phyloP scores from a whole-genome alignment of 805 yeast species.

The Saccharomycopsis guyanensis region DNA sequence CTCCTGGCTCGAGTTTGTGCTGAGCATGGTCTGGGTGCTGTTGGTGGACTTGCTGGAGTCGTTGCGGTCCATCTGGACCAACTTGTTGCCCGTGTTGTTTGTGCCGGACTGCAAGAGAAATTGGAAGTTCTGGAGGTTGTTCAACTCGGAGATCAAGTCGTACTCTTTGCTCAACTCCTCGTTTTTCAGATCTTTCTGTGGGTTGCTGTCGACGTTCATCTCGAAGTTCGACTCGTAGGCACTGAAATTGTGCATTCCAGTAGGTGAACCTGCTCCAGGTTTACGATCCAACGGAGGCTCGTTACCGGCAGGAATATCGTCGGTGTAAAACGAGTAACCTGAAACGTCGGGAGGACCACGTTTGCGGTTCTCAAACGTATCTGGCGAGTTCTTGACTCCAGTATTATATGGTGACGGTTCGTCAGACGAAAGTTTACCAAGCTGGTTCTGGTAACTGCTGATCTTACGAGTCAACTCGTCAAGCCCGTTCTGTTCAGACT shows the following conservation, averaged over 20 bases:
- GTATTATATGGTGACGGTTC: conserved; percentile 7
- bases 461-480: conserved; percentile 3
- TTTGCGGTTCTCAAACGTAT: not conserved
- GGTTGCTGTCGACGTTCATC: not conserved
- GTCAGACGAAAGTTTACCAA: conserved; percentile 10
- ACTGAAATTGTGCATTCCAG: not conserved
- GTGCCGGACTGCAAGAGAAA: conserved; percentile 6
- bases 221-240: not conserved
- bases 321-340: conserved; percentile 16
- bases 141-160: conserved; percentile 20
- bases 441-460: conserved; percentile 11
- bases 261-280: not conserved
- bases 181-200: not conserved
- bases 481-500: too few species aligned
- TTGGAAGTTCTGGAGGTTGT: conserved; percentile 20
- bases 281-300: not conserved
- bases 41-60: conserved; percentile 19
- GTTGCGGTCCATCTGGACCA: conserved; percentile 11
- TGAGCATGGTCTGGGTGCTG: conserved; percentile 20
- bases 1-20: conserved; percentile 8
- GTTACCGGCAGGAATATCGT: not conserved
- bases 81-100: not conserved
- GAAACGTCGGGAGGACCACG: not conserved
- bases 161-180: conserved; percentile 15
- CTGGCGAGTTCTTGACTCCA: conserved; percentile 3